phyloP scores from a whole-genome alignment of 1,284 basidiomycete genomes.

The Thecaphora thlaspeos region DNA sequence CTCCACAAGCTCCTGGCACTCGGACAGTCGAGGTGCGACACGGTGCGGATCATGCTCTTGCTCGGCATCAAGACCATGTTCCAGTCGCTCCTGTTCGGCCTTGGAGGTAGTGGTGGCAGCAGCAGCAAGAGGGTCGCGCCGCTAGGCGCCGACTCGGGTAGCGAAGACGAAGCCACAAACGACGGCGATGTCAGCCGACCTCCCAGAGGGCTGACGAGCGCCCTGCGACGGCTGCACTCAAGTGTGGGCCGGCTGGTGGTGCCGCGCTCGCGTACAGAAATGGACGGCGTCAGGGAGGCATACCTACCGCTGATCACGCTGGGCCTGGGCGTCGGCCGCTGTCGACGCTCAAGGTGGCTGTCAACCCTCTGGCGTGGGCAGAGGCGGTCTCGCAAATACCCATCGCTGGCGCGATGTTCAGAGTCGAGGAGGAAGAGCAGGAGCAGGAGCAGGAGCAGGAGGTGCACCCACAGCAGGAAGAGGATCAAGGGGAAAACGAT shows the following conservation, averaged over 20 bases:
- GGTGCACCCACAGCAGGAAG: neutral
- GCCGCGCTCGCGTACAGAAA: neutral
- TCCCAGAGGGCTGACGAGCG: neutral
- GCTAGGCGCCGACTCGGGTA: too few species aligned
- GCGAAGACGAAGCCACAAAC: too few species aligned
- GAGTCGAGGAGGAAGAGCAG: neutral
- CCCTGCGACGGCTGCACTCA: neutral
- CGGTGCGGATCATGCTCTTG: neutral
- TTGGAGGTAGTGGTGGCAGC: too few species aligned
- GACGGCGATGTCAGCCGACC: too few species aligned
- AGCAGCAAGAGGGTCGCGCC: too few species aligned
- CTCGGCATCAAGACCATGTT: neutral
- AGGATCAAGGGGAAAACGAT: too few species aligned
- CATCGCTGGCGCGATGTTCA: neutral
- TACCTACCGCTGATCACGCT: neutral
- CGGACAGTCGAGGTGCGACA: neutral
- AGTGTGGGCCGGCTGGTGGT: neutral
- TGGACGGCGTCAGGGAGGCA: neutral
- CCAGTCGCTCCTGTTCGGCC: neutral
- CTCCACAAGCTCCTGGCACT: neutral
- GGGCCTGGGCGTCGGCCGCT: neutral
- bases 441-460: neutral
- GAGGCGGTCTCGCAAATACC: neutral
- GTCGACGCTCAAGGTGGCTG: neutral
- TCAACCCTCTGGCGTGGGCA: neutral